A percentile compares a stretch with the other conserved stretches of the same genome.
Conservation (phyloP, 805 yeast species). For the Komagataella ulmi region DNA sequence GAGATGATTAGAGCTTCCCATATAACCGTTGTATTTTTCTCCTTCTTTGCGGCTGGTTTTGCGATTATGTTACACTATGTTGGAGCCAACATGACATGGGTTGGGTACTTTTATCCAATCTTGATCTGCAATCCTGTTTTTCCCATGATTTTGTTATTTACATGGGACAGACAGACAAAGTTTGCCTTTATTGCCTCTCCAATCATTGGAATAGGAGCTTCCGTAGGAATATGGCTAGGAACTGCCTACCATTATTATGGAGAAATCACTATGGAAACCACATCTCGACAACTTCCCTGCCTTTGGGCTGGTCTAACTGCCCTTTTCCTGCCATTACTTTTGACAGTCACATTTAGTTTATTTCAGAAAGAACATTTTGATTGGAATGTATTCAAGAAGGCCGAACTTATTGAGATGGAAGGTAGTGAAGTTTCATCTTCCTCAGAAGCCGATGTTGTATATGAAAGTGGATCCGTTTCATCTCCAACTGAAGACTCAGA, state of each 20-base stretch:
- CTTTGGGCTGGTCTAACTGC: conserved; percentile 21
- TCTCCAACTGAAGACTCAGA: conserved; percentile 19
- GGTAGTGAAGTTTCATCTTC: neutral
- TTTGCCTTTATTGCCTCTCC: conserved; percentile 21
- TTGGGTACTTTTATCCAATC: conserved; percentile 22
- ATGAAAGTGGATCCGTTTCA: conserved; percentile 15
- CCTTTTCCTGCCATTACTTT: conserved; percentile 11
- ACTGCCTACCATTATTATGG: conserved; percentile 18
- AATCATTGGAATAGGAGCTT: conserved; percentile 15
- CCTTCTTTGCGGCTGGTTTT: conserved; percentile 22
- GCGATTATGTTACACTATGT: conserved; percentile 22
- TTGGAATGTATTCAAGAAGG: neutral
- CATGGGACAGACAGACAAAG: conserved; percentile 17
- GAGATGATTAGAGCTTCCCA: conserved; percentile 28
- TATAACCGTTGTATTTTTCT: conserved; percentile 24
- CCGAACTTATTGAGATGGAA: neutral
- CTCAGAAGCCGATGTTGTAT: conserved; percentile 11
- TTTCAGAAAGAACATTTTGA: neutral
- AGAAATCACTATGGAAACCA: conserved; percentile 13
- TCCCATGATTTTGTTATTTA: conserved; percentile 20
- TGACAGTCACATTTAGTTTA: neutral
- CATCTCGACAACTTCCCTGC: conserved; percentile 20
- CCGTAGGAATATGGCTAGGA: conserved; percentile 19
- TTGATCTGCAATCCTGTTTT: conserved; percentile 25
- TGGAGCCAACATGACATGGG: conserved; percentile 24